A percentile compares a stretch with the other conserved stretches of the same genome.
Conservation (phyloP, 208 protist genomes). For the Crithidia mellificae region DNA sequence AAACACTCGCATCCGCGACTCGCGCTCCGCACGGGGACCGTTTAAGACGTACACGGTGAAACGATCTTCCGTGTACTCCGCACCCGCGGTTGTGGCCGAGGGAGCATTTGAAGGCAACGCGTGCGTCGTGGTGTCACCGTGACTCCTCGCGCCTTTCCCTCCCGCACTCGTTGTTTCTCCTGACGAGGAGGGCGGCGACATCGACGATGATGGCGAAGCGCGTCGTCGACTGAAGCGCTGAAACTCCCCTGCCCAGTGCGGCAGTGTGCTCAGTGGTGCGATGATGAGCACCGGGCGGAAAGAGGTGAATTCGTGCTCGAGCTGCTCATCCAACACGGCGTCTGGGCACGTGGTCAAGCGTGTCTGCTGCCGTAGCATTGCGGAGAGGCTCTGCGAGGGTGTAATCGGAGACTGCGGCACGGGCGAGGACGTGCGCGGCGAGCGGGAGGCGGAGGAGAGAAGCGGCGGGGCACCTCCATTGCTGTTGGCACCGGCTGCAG, state of each 20-base stretch:
- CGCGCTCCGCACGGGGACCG: conserved; percentile 39
- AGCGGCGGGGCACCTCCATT: neutral
- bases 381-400: neutral
- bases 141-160: no score
- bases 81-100: neutral
- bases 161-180: neutral
- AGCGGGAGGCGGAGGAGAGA: neutral
- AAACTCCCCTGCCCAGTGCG: conserved; percentile 58
- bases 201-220: neutral
- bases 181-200: no score
- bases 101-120: no score
- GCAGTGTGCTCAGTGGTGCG: conserved; percentile 55
- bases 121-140: no score
- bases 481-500: conserved; percentile 23
- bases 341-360: conserved; percentile 10
- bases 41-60: conserved; percentile 52
- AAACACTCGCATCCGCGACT: conserved; percentile 31
- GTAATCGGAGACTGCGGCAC: neutral
- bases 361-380: neutral
- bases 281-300: conserved; percentile 53
- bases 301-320: neutral
- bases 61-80: neutral
- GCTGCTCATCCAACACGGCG: conserved; percentile 13
- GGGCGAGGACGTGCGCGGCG: neutral
- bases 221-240: conserved; percentile 33